Percentiles rank a stretch among this genome's conserved stretches.
phyloP scores from a whole-genome alignment of 768 basidiomycete genomes.

The Mycena haematopus region DNA sequence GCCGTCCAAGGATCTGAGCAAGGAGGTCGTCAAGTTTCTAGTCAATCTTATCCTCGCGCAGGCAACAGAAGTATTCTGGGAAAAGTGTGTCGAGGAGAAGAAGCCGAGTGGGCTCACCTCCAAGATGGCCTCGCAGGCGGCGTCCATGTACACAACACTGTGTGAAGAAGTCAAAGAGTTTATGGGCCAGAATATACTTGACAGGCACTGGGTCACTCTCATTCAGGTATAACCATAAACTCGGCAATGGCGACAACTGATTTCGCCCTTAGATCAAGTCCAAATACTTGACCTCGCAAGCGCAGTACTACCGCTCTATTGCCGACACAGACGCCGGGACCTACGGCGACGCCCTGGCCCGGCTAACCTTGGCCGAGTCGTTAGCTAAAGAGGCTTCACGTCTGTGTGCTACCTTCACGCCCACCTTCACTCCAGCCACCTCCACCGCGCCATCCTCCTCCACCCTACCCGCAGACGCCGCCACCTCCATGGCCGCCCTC shows the following conservation, averaged over 20 bases:
- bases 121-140: constrained; percentile 86
- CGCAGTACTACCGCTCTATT: constrained; percentile 86
- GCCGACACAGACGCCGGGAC: constrained; percentile 79
- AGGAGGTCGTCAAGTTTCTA: constrained; percentile 94
- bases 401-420: constrained; percentile 26
- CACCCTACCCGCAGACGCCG: constrained; percentile 87
- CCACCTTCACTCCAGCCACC: constrained; percentile 26
- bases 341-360: constrained; percentile 86
- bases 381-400: constrained; percentile 85
- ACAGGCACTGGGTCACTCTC: constrained; percentile 91
- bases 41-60: constrained; percentile 90
- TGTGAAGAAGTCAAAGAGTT: constrained; percentile 95
- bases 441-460: constrained; percentile 69
- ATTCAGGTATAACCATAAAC: constrained; percentile 62
- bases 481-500: constrained; percentile 78
- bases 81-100: constrained; percentile 94
- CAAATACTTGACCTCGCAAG: constrained; percentile 85
- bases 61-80: constrained; percentile 95
- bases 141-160: constrained; percentile 80
- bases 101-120: constrained; percentile 78
- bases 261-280: constrained; percentile 74
- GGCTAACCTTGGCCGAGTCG: constrained; percentile 77
- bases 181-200: constrained; percentile 94
- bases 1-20: constrained; percentile 91
- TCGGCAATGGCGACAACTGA: not conserved